These are phyloP conservation scores for Penicillium sp. DNA, from an alignment of 2,329 filamentous ascomycete genomes.

Conservation along the genomic window DNA sequence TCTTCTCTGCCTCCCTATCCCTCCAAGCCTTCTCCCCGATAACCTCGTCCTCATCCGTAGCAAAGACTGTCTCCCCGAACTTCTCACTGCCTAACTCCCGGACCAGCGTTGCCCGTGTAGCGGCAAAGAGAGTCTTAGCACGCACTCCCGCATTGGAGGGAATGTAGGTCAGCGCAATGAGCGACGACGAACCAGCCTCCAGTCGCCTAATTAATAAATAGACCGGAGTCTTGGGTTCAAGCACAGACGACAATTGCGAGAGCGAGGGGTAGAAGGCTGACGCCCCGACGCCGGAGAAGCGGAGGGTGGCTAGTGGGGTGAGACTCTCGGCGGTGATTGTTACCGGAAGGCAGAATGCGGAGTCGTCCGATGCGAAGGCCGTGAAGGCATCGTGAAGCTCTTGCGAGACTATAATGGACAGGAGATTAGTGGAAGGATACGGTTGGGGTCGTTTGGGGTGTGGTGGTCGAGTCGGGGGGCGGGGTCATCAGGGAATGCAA, in stretches of 20 bases:
- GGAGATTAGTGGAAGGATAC: neutral
- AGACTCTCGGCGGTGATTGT: constrained; percentile 52
- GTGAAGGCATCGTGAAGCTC: constrained; percentile 54
- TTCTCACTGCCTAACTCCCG: constrained; percentile 66
- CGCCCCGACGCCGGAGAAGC: constrained; percentile 39
- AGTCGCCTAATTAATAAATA: constrained; percentile 66
- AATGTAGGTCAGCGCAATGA: constrained; percentile 65
- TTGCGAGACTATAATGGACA: constrained; percentile 43
- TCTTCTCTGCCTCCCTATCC: constrained; percentile 55
- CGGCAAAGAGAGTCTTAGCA: constrained; percentile 69
- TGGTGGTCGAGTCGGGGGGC: neutral
- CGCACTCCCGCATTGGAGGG: constrained; percentile 67
- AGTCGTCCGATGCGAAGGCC: constrained; percentile 45
- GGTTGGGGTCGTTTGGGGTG: constrained; percentile 8
- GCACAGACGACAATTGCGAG: constrained; percentile 53
- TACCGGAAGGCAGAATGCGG: constrained; percentile 52
- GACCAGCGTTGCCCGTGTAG: constrained; percentile 64
- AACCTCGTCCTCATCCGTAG: constrained; percentile 63
- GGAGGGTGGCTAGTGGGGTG: constrained; percentile 44
- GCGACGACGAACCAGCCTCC: constrained; percentile 27
- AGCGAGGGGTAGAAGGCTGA: constrained; percentile 57
- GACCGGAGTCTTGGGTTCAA: constrained; percentile 60
- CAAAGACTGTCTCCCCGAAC: constrained; percentile 63
- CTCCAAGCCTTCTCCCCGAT: constrained; percentile 58
- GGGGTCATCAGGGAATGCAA: neutral